Conservation (phyloP, 106 monocot genomes). For the Dendrobium catenatum region DNA sequence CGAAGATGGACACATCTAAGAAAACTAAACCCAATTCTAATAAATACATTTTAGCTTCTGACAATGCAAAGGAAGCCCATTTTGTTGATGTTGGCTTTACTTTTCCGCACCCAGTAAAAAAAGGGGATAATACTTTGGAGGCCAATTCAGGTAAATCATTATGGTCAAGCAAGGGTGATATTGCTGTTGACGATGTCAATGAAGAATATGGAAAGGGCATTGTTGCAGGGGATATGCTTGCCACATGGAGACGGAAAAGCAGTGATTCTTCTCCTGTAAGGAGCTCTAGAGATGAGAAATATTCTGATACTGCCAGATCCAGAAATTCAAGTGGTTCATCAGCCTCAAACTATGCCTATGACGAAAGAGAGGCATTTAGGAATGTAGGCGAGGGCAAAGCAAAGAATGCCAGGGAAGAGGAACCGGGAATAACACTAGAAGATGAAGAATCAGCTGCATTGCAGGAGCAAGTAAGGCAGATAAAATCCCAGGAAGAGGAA, state of each 20-base stretch:
- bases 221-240: constrained; percentile 51
- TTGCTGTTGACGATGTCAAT: constrained; percentile 15
- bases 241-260: constrained; percentile 58
- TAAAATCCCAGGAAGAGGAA: constrained; percentile 92
- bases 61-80: constrained; percentile 21
- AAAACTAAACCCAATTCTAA: constrained; percentile 29
- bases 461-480: constrained; percentile 93
- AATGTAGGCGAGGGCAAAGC: constrained; percentile 32
- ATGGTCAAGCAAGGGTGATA: constrained; percentile 40
- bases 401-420: constrained; percentile 54
- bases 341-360: constrained; percentile 44
- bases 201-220: constrained; percentile 39
- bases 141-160: constrained; percentile 33
- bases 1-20: constrained; percentile 37
- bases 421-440: constrained; percentile 54
- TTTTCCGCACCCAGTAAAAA: constrained; percentile 56
- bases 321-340: constrained; percentile 69
- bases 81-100: constrained; percentile 72
- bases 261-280: constrained; percentile 49
- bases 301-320: constrained; percentile 47
- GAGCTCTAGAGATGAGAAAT: constrained; percentile 44
- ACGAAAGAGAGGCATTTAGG: constrained; percentile 38
- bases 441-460: constrained; percentile 95
- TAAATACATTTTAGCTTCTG: constrained; percentile 30
- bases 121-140: constrained; percentile 26